Evolutionary conservation across 2,329 filamentous ascomycete species (phyloP).

Genomic region (Colletotrichum sojae): DNA sequence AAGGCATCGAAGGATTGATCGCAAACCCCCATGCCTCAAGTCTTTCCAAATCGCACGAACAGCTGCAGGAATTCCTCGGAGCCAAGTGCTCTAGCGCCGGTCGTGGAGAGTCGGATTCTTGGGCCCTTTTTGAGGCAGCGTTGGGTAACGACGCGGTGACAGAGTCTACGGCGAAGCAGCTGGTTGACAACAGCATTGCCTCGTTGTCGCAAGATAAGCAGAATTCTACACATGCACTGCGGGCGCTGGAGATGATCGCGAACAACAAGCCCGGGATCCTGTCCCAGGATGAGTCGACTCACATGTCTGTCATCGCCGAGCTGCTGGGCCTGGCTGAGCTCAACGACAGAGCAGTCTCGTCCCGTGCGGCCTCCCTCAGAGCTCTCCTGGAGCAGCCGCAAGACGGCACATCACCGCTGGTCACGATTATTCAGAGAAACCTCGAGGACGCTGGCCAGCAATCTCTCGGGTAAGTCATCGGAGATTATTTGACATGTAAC

Average conservation of each 20-base stretch:
- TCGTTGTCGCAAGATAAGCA: conserved; percentile 50
- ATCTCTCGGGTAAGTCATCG: conserved; percentile 64
- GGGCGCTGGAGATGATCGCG: conserved; percentile 63
- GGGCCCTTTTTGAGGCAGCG: conserved; percentile 64
- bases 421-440: conserved; percentile 69
- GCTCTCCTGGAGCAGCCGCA: conserved; percentile 61
- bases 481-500: background rate
- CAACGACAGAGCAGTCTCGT: conserved; percentile 54
- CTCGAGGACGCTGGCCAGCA: conserved; percentile 63
- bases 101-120: conserved; percentile 47
- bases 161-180: conserved; percentile 49
- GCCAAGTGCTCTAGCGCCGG: conserved; percentile 23
- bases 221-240: conserved; percentile 52
- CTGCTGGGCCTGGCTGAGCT: conserved; percentile 69
- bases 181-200: conserved; percentile 53
- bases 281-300: conserved; percentile 58
- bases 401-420: conserved; percentile 59
- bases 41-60: conserved; percentile 55
- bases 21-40: conserved; percentile 57
- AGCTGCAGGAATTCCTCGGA: conserved; percentile 63
- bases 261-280: conserved; percentile 61
- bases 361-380: conserved; percentile 59
- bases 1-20: conserved; percentile 61
- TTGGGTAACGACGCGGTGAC: conserved; percentile 59
- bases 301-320: conserved; percentile 66